Conservation (phyloP, 805 yeast species). For the Hanseniaspora thailandica region DNA sequence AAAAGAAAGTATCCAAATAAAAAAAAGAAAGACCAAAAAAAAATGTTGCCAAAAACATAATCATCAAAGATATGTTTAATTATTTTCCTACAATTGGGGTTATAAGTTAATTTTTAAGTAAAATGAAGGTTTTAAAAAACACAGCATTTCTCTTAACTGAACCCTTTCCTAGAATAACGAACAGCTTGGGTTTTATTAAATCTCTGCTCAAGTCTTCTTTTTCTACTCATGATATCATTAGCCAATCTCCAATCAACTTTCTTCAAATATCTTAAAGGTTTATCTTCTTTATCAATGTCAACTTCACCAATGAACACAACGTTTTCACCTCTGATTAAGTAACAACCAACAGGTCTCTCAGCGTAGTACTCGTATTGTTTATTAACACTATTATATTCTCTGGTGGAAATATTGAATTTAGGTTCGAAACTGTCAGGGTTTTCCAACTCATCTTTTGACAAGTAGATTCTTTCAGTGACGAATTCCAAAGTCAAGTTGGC, state of each 20-base stretch:
- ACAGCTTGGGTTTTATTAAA: slow-evolving; percentile 38
- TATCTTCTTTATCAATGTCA: slow-evolving; percentile 77
- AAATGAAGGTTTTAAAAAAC: no score
- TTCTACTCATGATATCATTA: slow-evolving; percentile 31
- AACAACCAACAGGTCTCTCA: slow-evolving; percentile 67
- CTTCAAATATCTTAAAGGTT: slow-evolving; percentile 44
- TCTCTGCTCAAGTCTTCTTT: slow-evolving; percentile 29
- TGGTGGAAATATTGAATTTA: background rate
- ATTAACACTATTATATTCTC: slow-evolving; percentile 19
- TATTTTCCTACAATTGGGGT: background rate
- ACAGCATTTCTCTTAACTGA: slow-evolving; percentile 29
- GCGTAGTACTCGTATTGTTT: slow-evolving; percentile 36
- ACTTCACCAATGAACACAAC: slow-evolving; percentile 89
- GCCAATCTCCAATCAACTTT: slow-evolving; percentile 56
- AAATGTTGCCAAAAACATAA: background rate
- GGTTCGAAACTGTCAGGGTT: slow-evolving; percentile 5
- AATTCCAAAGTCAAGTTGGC: slow-evolving; percentile 88
- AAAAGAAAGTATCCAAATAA: background rate
- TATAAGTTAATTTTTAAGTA: background rate
- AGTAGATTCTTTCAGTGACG: slow-evolving; percentile 71
- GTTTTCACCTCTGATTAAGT: slow-evolving; percentile 89
- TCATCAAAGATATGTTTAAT: background rate
- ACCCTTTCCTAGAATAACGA: slow-evolving; percentile 41
- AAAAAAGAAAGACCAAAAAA: background rate
- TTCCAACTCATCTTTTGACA: slow-evolving; percentile 33